phyloP scores from a whole-genome alignment of 225 moss, liverwort and hornwort genomes.

The Marchantia paleacea region DNA sequence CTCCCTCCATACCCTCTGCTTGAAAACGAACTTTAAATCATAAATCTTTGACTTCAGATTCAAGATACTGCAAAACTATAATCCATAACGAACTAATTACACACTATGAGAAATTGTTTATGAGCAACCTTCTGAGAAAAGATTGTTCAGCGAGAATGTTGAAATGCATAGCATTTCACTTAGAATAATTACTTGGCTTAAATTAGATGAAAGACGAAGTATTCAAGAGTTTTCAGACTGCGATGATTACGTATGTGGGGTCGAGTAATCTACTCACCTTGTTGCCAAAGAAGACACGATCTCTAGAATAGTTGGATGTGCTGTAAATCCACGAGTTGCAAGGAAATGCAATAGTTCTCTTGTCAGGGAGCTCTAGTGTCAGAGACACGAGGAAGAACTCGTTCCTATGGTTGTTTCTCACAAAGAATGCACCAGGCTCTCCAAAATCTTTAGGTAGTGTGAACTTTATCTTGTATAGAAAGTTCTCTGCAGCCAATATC shows the following conservation, averaged over 20 bases:
- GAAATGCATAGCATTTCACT: no score
- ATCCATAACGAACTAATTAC: no score
- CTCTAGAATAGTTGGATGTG: conserved; percentile 33
- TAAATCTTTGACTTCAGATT: no score
- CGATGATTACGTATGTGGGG: no score
- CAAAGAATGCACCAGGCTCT: conserved; percentile 40
- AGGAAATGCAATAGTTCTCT: conserved; percentile 28
- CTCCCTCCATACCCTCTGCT: no score
- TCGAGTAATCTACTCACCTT: conserved; percentile 31
- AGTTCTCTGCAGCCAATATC: conserved; percentile 36
- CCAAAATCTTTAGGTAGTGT: conserved; percentile 33
- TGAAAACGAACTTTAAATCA: no score
- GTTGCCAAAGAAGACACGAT: conserved; percentile 61
- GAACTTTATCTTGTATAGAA: conserved; percentile 38
- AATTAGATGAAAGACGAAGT: no score
- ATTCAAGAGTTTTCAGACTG: no score
- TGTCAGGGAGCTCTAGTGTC: conserved; percentile 36
- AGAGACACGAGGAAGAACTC: conserved; percentile 53
- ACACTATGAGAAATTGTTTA: no score
- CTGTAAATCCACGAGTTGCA: conserved; percentile 66
- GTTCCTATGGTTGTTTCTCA: conserved; percentile 53
- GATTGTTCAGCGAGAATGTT: neutral
- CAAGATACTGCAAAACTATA: no score
- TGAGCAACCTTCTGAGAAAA: neutral
- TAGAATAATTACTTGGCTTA: no score